These are phyloP conservation scores for Hirsutella thompsonii DNA, from an alignment of 2,329 filamentous ascomycete genomes.

Conservation along the genomic window DNA sequence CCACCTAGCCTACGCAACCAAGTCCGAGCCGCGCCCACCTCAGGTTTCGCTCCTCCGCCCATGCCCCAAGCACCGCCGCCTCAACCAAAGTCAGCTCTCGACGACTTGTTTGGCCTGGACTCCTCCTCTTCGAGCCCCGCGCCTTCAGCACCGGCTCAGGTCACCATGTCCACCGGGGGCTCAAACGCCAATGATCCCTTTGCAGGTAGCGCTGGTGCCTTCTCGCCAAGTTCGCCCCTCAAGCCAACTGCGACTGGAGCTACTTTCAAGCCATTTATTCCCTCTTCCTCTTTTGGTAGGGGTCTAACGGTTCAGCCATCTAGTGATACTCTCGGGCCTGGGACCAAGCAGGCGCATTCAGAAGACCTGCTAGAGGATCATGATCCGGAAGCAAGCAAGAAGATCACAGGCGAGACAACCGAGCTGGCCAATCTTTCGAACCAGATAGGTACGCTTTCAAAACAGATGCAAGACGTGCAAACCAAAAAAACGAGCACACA, in stretches of 20 bases:
- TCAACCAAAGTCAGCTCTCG: constrained; percentile 68
- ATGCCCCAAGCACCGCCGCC: constrained; percentile 23
- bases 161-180: constrained; percentile 59
- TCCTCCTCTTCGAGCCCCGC: constrained; percentile 37
- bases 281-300: constrained; percentile 84
- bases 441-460: constrained; percentile 80
- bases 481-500: constrained; percentile 68
- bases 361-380: constrained; percentile 88
- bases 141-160: constrained; percentile 43
- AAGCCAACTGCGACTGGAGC: constrained; percentile 32
- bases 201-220: constrained; percentile 31
- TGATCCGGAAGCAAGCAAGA: constrained; percentile 79
- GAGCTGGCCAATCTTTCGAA: constrained; percentile 94
- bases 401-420: constrained; percentile 75
- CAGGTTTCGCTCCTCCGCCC: constrained; percentile 37
- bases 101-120: constrained; percentile 90
- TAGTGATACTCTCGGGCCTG: constrained; percentile 35
- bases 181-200: constrained; percentile 56
- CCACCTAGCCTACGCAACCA: constrained; percentile 73
- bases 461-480: constrained; percentile 89
- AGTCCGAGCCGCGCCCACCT: constrained; percentile 33
- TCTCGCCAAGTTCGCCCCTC: constrained; percentile 40
- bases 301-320: constrained; percentile 66
- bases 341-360: constrained; percentile 26
- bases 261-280: constrained; percentile 81